A percentile compares a stretch with the other conserved stretches of the same genome.
These are phyloP conservation scores for Ciborinia camelliae DNA, from an alignment of 2,329 filamentous ascomycete genomes.

Conservation along the genomic window DNA sequence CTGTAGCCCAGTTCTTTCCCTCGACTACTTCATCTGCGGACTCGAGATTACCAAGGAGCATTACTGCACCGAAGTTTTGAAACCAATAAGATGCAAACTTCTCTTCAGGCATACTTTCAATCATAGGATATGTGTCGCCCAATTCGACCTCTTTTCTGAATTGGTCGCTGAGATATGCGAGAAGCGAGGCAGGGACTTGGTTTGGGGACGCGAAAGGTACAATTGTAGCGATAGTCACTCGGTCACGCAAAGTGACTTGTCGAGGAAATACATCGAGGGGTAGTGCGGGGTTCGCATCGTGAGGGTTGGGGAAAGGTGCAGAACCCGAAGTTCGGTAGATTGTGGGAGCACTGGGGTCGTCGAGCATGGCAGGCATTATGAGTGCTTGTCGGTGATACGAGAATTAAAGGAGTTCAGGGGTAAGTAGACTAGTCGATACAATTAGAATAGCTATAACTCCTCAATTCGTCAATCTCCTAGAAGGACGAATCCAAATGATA, in stretches of 20 bases:
- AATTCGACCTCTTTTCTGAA: constrained; percentile 70
- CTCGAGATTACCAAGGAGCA: constrained; percentile 64
- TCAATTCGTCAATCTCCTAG: neutral
- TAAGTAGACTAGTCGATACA: neutral
- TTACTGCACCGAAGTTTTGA: constrained; percentile 67
- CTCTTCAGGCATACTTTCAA: constrained; percentile 56
- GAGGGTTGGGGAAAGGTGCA: constrained; percentile 48
- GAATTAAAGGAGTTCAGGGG: constrained; percentile 11
- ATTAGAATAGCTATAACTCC: constrained; percentile 5
- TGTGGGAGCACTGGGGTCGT: constrained; percentile 54
- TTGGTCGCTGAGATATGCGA: constrained; percentile 62
- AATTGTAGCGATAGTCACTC: constrained; percentile 64
- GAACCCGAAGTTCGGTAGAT: constrained; percentile 54
- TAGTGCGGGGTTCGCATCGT: constrained; percentile 48
- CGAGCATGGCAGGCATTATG: constrained; percentile 58
- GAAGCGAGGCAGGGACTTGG: constrained; percentile 58
- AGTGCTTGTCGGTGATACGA: constrained; percentile 14
- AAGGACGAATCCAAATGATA: neutral
- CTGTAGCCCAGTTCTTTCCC: constrained; percentile 59
- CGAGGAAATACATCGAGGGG: constrained; percentile 49
- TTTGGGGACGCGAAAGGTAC: constrained; percentile 62
- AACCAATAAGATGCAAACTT: constrained; percentile 71
- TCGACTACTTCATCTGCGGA: constrained; percentile 47
- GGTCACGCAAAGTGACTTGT: constrained; percentile 63
- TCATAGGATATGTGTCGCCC: constrained; percentile 71